Evolutionary conservation across 2,329 filamentous ascomycete genomes (phyloP).

Genomic region (Ophiosphaerella narmari): DNA sequence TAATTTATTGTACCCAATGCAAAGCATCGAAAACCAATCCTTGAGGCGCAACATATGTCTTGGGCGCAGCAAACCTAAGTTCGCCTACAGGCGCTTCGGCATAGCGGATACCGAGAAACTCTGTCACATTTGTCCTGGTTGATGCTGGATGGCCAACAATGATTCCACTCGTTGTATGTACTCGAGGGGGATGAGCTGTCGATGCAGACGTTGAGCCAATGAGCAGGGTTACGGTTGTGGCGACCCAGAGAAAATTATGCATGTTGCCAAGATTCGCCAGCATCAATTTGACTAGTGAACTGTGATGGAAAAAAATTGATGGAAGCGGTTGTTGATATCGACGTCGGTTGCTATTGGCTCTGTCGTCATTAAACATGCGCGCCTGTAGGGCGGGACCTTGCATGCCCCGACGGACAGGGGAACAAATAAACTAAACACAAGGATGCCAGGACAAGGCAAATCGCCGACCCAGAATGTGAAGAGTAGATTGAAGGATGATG

Average conservation of each 20-base stretch:
- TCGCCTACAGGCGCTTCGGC: constrained; percentile 40
- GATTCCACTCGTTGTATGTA: constrained; percentile 37
- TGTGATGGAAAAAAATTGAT: too few relatives aligned
- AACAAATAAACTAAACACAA: background rate
- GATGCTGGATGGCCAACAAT: constrained; percentile 39
- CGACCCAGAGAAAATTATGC: background rate
- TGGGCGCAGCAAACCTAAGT: constrained; percentile 39
- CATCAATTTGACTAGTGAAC: too few relatives aligned
- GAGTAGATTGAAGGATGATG: too few relatives aligned
- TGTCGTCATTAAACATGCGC: too few relatives aligned
- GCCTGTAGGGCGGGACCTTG: background rate
- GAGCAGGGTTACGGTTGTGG: constrained; percentile 11
- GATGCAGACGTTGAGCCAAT: constrained; percentile 11
- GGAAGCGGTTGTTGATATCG: too few relatives aligned
- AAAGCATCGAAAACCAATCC: constrained; percentile 29
- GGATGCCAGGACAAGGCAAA: background rate
- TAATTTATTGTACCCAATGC: constrained; percentile 20
- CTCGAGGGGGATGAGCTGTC: constrained; percentile 4
- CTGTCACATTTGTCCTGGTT: constrained; percentile 26
- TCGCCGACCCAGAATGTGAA: background rate
- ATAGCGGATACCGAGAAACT: constrained; percentile 46
- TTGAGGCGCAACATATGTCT: constrained; percentile 26
- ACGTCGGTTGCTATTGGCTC: too few relatives aligned
- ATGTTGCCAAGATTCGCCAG: constrained; percentile 5
- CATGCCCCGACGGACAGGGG: background rate